A percentile compares a stretch with the other conserved stretches of the same genome.
Conservation (phyloP, 805 yeast genomes). For the Wickerhamia fluorescens region DNA sequence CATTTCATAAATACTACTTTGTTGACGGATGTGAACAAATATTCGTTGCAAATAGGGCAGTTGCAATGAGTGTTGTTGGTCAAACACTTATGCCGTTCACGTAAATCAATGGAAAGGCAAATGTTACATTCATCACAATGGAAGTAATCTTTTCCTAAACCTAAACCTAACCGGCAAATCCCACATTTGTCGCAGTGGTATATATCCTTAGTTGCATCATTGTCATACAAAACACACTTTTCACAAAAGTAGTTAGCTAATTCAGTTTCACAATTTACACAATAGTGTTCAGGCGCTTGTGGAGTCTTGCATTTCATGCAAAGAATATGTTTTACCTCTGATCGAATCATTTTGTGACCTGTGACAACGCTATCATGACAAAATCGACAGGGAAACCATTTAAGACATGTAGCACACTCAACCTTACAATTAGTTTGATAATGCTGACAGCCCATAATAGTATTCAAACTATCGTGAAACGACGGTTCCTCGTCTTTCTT, state of each 20-base stretch:
- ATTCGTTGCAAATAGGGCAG: slow-evolving; percentile 91
- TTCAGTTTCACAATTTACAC: slow-evolving; percentile 58
- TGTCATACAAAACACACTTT: slow-evolving; percentile 76
- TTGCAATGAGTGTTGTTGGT: slow-evolving; percentile 84
- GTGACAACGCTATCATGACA: slow-evolving; percentile 67
- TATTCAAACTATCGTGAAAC: slow-evolving; percentile 36
- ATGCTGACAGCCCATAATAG: slow-evolving; percentile 69
- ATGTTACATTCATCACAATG: slow-evolving; percentile 89
- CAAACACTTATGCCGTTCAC: slow-evolving; percentile 74
- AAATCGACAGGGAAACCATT: slow-evolving; percentile 76
- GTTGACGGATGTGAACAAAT: slow-evolving; percentile 72
- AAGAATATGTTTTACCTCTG: slow-evolving; percentile 57
- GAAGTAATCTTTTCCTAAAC: slow-evolving; percentile 81
- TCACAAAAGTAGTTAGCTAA: slow-evolving; percentile 75
- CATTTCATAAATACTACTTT: slow-evolving; percentile 89
- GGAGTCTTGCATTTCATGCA: slow-evolving; percentile 78
- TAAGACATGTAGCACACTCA: slow-evolving; percentile 67
- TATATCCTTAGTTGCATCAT: slow-evolving; percentile 68
- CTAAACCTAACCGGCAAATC: slow-evolving; percentile 84
- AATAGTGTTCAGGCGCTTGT: slow-evolving; percentile 66
- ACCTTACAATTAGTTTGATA: slow-evolving; percentile 78
- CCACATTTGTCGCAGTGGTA: slow-evolving; percentile 94
- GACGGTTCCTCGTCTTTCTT: slow-evolving; percentile 43
- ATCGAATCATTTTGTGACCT: slow-evolving; percentile 44
- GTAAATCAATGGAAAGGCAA: slow-evolving; percentile 74